These are phyloP conservation scores for Starmera pachycereana DNA, from an alignment of 805 yeast genomes.

Conservation along the genomic window DNA sequence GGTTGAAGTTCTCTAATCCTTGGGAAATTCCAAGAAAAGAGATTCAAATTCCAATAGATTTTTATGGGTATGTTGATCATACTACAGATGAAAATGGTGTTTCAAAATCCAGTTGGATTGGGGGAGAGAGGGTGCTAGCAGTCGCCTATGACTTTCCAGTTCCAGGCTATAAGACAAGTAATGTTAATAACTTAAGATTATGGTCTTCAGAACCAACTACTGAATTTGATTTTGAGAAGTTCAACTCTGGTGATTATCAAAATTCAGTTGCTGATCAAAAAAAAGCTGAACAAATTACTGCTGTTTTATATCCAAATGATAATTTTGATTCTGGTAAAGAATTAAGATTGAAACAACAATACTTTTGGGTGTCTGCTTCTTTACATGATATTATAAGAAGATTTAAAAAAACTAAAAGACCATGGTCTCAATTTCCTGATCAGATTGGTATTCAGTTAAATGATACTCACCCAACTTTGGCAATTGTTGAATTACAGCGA, in stretches of 20 bases:
- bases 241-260: slow-evolving; percentile 84
- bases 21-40: slow-evolving; percentile 89
- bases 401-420: slow-evolving; percentile 64
- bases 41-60: slow-evolving; percentile 82
- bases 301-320: slow-evolving; percentile 90
- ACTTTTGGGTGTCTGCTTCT: slow-evolving; percentile 95
- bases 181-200: slow-evolving; percentile 80
- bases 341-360: slow-evolving; percentile 87
- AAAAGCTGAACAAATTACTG: slow-evolving; percentile 83
- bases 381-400: slow-evolving; percentile 85
- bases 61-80: slow-evolving; percentile 61
- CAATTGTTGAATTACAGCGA: slow-evolving; percentile 83
- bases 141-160: slow-evolving; percentile 87
- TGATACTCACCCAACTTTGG: slow-evolving; percentile 92
- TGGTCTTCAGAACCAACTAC: slow-evolving; percentile 88
- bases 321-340: slow-evolving; percentile 88
- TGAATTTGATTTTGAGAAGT: slow-evolving; percentile 85
- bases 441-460: slow-evolving; percentile 86
- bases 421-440: slow-evolving; percentile 79
- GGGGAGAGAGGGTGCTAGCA: slow-evolving; percentile 85
- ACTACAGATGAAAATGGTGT: slow-evolving; percentile 39
- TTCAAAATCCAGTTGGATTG: slow-evolving; percentile 62
- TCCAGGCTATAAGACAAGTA: slow-evolving; percentile 77
- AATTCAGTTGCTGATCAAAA: slow-evolving; percentile 80
- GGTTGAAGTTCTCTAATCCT: slow-evolving; percentile 83